A percentile compares a stretch with the other conserved stretches of the same genome.
These are phyloP conservation scores for Atractiella rhizophila DNA, from an alignment of 768 basidiomycete species.

Conservation along the genomic window DNA sequence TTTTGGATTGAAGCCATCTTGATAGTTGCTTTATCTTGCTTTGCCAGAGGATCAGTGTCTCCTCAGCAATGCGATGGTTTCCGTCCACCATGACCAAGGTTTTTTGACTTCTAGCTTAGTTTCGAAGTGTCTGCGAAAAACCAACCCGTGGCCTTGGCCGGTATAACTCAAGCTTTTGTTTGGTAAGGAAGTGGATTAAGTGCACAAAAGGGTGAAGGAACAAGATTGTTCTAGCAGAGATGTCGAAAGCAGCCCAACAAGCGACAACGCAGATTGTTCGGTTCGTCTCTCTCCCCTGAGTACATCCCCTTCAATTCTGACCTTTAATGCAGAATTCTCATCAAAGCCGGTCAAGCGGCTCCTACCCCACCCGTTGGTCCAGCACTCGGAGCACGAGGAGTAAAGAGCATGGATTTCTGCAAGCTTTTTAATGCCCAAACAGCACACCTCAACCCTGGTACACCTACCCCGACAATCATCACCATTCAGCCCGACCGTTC, in stretches of 20 bases:
- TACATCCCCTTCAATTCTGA: background rate
- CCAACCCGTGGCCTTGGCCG: no score
- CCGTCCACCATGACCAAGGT: no score
- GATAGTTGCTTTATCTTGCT: no score
- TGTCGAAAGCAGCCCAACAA: constrained; percentile 6
- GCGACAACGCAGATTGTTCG: constrained; percentile 3
- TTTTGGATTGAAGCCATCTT: no score
- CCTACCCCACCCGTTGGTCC: constrained; percentile 92
- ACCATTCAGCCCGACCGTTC: constrained; percentile 81
- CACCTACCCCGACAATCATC: constrained; percentile 76
- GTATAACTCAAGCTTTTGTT: no score
- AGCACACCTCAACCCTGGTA: constrained; percentile 54
- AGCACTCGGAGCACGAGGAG: constrained; percentile 86
- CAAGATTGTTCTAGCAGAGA: no score
- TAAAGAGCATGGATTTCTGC: constrained; percentile 99
- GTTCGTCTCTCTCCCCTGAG: background rate
- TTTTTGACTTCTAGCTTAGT: no score
- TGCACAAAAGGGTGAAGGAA: no score
- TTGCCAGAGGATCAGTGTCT: no score
- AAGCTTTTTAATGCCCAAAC: constrained; percentile 99
- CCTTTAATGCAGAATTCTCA: constrained; percentile 41
- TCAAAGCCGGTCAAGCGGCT: constrained; percentile 80
- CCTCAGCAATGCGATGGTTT: no score
- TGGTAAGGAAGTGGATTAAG: no score
- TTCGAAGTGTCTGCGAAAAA: no score